Percentiles rank a stretch among this genome's conserved stretches.
Conservation (phyloP, 2,329 filamentous ascomycete genomes). For the Pseudogymnoascus sp. region DNA sequence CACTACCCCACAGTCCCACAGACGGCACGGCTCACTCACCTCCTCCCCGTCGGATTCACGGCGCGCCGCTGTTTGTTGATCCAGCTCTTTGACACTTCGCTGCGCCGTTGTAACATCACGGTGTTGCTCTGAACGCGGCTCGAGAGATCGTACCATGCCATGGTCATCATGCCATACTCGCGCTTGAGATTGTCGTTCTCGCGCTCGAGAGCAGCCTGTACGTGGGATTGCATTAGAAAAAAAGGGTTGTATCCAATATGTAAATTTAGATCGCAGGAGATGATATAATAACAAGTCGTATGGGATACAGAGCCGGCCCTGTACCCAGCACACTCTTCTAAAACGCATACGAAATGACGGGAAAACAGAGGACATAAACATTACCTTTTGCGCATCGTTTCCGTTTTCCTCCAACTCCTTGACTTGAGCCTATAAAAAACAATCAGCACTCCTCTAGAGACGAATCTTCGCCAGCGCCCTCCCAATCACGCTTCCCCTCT, state of each 20-base stretch:
- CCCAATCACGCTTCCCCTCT: not conserved
- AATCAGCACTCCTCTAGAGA: not conserved
- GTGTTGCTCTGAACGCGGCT: constrained; percentile 75
- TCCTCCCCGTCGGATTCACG: constrained; percentile 41
- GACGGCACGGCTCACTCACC: constrained; percentile 14
- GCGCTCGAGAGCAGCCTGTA: not conserved
- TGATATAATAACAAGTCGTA: not conserved
- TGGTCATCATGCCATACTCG: constrained; percentile 70
- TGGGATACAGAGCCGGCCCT: not conserved
- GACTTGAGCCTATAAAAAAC: not conserved
- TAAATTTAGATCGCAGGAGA: not conserved
- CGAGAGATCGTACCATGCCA: constrained; percentile 81
- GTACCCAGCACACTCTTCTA: not conserved
- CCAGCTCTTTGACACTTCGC: constrained; percentile 73
- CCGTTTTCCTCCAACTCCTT: constrained; percentile 7
- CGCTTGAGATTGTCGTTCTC: constrained; percentile 54
- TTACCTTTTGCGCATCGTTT: constrained; percentile 8
- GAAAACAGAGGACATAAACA: not conserved
- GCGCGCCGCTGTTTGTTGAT: constrained; percentile 72
- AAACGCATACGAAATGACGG: not conserved
- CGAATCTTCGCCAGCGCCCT: not conserved
- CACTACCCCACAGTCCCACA: not conserved
- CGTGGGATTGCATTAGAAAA: not conserved
- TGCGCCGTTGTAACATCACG: constrained; percentile 65
- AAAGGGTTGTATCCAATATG: not conserved